A percentile compares a stretch with the other conserved stretches of the same genome.
Conservation (phyloP, 1,139 yeast genomes). For the Kodamaea plutei region DNA sequence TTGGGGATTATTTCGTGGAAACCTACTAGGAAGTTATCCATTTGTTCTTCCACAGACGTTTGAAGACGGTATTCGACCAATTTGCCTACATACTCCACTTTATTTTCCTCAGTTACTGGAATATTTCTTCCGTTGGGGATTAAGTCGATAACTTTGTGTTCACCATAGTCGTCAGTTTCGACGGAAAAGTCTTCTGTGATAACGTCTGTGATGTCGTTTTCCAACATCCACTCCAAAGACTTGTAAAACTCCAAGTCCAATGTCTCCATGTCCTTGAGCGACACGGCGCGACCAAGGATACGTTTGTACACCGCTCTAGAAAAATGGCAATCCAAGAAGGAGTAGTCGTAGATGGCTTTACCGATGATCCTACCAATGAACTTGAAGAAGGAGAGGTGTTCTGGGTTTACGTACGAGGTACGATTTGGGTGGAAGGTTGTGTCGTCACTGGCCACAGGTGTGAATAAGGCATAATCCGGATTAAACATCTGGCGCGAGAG, state of each 20-base stretch:
- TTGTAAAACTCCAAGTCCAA: constrained; percentile 90
- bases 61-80: constrained; percentile 87
- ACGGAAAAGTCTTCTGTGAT: constrained; percentile 95
- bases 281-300: constrained; percentile 74
- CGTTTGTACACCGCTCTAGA: constrained; percentile 92
- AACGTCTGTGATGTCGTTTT: constrained; percentile 93
- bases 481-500: constrained; percentile 93
- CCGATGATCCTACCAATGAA: constrained; percentile 94
- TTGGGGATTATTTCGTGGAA: constrained; percentile 92
- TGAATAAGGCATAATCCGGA: constrained; percentile 90
- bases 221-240: constrained; percentile 93
- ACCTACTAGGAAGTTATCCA: constrained; percentile 80
- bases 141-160: constrained; percentile 73
- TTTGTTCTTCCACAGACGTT: constrained; percentile 80
- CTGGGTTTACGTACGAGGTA: constrained; percentile 89
- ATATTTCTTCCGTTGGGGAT: constrained; percentile 80
- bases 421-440: constrained; percentile 96
- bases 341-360: constrained; percentile 85
- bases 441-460: constrained; percentile 88
- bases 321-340: constrained; percentile 90
- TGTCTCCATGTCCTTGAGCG: constrained; percentile 92
- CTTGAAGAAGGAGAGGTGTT: constrained; percentile 86
- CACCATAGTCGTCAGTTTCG: constrained; percentile 94
- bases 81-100: constrained; percentile 78
- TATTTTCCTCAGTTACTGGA: constrained; percentile 86